Conservation (phyloP, 306 rosid species). For the Lotus japonicus region DNA sequence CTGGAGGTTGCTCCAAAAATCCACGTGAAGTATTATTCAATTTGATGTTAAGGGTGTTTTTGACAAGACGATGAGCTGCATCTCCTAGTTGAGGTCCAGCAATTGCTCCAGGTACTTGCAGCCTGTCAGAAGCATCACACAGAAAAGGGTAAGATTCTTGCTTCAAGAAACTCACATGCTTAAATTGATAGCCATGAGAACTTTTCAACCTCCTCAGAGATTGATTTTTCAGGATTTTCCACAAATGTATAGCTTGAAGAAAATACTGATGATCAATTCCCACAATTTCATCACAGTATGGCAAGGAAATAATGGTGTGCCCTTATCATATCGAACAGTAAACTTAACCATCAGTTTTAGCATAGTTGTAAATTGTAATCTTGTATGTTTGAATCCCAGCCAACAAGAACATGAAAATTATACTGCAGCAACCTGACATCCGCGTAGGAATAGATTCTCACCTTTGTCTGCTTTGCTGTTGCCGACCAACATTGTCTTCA, state of each 20-base stretch:
- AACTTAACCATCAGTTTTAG: background rate
- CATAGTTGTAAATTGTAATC: background rate
- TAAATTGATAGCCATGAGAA: constrained; percentile 9
- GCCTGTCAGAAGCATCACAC: constrained; percentile 44
- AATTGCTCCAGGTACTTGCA: constrained; percentile 73
- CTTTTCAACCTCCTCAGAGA: background rate
- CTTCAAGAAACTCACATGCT: background rate
- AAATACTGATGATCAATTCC: background rate
- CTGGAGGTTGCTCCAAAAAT: constrained; percentile 48
- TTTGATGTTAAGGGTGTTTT: constrained; percentile 66
- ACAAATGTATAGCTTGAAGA: background rate
- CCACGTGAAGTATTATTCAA: constrained; percentile 46
- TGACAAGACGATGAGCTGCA: constrained; percentile 95
- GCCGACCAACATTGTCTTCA: constrained; percentile 70
- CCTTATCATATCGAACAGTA: background rate
- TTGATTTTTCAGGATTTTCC: background rate
- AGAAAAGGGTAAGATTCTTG: constrained; percentile 12
- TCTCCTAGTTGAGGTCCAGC: constrained; percentile 85
- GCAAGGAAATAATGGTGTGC: background rate
- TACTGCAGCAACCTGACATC: background rate
- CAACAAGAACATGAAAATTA: constrained; percentile 1
- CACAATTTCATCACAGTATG: background rate
- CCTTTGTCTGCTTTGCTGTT: constrained; percentile 78
- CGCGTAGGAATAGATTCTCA: constrained; percentile 23
- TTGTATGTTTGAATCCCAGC: background rate